phyloP scores from a whole-genome alignment of 495 filamentous ascomycete genomes.

The Penicillium steckii region DNA sequence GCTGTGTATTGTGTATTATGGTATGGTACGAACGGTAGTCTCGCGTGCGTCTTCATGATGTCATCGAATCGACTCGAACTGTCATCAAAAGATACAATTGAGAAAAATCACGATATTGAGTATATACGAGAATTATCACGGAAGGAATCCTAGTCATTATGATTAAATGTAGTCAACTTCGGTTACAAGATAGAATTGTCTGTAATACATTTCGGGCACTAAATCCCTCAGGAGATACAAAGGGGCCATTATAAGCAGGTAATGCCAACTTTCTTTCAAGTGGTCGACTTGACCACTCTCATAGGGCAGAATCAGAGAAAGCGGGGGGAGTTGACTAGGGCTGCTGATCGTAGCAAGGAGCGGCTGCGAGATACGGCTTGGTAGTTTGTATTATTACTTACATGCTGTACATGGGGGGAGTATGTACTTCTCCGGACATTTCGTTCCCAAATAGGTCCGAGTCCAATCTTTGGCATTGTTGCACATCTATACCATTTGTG shows the following conservation, averaged over 20 bases:
- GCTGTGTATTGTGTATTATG: too few species aligned
- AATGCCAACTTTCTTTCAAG: conserved; percentile 5
- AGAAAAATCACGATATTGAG: too few species aligned
- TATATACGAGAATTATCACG: too few species aligned
- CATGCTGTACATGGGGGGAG: not conserved
- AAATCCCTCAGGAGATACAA: not conserved
- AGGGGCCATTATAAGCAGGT: not conserved
- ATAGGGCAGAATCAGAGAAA: conserved; percentile 18
- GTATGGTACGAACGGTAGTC: too few species aligned
- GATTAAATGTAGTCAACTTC: too few species aligned
- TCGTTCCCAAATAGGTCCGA: not conserved
- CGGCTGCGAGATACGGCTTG: conserved; percentile 25
- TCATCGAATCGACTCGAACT: conserved; percentile 9
- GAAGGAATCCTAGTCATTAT: too few species aligned
- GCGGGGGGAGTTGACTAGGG: conserved; percentile 23
- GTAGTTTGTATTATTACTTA: not conserved
- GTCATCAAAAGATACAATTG: not conserved
- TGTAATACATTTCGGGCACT: conserved; percentile 4
- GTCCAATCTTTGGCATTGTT: too few species aligned
- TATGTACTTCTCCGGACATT: not conserved
- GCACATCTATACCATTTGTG: too few species aligned
- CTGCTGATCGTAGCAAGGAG: conserved; percentile 29
- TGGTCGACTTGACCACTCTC: conserved; percentile 1
- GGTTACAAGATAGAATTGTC: too few species aligned
- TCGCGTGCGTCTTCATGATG: conserved; percentile 25